phyloP scores from a whole-genome alignment of 2,329 filamentous ascomycete genomes.

The Didymella pomorum region DNA sequence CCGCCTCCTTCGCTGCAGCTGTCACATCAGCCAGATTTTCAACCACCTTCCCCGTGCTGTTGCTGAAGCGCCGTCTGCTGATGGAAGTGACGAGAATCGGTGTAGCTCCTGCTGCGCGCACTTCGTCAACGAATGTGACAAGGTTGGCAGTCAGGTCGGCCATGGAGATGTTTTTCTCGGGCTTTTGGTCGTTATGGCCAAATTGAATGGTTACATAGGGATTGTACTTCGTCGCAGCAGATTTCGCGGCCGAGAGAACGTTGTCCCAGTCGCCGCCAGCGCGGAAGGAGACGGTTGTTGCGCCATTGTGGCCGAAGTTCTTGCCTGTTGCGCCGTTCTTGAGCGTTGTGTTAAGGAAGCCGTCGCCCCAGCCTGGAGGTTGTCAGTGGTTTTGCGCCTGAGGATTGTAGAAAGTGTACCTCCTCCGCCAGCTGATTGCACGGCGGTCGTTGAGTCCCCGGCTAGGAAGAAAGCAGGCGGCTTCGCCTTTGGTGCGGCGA shows the following conservation, averaged over 20 bases:
- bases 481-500: slow-evolving; percentile 18
- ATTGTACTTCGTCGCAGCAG: slow-evolving; percentile 47
- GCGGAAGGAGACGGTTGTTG: slow-evolving; percentile 64
- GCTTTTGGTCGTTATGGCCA: slow-evolving; percentile 68
- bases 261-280: slow-evolving; percentile 61
- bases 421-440: slow-evolving; percentile 33
- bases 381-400: slow-evolving; percentile 4
- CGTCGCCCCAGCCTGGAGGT: slow-evolving; percentile 62
- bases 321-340: slow-evolving; percentile 58
- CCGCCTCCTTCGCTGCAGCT: slow-evolving; percentile 57
- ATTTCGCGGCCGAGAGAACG: slow-evolving; percentile 54
- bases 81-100: slow-evolving; percentile 63
- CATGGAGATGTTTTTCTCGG: slow-evolving; percentile 54
- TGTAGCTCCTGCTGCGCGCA: slow-evolving; percentile 37
- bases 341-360: slow-evolving; percentile 61
- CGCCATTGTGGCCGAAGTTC: slow-evolving; percentile 63
- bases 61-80: slow-evolving; percentile 58
- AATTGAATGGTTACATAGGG: slow-evolving; percentile 66
- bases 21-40: slow-evolving; percentile 58
- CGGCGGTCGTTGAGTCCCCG: slow-evolving; percentile 50
- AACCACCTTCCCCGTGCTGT: slow-evolving; percentile 48
- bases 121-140: slow-evolving; percentile 50
- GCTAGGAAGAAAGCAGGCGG: slow-evolving; percentile 44
- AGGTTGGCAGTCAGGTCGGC: slow-evolving; percentile 61
- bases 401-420: slow-evolving; percentile 10